Evolutionary conservation across 2,329 filamentous ascomycete species (phyloP), one percentile per base, ranked within the genome.

Genomic region (Cladobotryum mycophilum): DNA sequence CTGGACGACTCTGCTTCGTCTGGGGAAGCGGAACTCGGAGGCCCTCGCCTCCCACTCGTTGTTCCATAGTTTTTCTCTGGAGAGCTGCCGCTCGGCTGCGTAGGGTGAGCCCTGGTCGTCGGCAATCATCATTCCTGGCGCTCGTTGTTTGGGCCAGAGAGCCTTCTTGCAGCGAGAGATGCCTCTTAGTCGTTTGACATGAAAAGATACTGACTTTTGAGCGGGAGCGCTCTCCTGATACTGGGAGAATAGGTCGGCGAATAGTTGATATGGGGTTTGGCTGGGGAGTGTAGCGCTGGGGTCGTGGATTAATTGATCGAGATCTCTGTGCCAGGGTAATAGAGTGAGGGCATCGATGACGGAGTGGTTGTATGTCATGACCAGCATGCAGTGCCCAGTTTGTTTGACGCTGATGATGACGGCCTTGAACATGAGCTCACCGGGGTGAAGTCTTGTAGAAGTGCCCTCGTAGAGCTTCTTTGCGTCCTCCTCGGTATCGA

Each of bases 301-400:
- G 36, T 63, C 51, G 33, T 54, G 47, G 5, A 70, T 60, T 34
- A 64, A 58, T 4, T 55, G 59, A 47, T 67, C 63, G 2, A 70
- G 57, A 41, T 70, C 64, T 37, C 61, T 59, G 34, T 67, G 60
- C 59, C 61, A 67, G 4, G 64, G 57, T 12, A 64, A 55, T 7
- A 70, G 54, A 1, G 61, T 65, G 41, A 69, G 41, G 13, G 64
- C 67, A 52, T 70, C 68, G 22, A 68, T 59, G 36, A 65, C 55
- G 40, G 65, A 67, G 53, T 70, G 68, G 48, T 63, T 70, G 45
- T 66, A 67, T 0, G 61, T 65, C 41, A 67, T 52, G 15, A 55
- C 50, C 12, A 70, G 53, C 44, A 61, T 61, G 4, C 48, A 45
- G 6, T 54, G 51, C 1, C 43, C 51, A 2, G 53, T 58, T 1